Evolutionary conservation across 495 filamentous ascomycete species (phyloP).

Genomic region (Thermothielavioides terrestris): DNA sequence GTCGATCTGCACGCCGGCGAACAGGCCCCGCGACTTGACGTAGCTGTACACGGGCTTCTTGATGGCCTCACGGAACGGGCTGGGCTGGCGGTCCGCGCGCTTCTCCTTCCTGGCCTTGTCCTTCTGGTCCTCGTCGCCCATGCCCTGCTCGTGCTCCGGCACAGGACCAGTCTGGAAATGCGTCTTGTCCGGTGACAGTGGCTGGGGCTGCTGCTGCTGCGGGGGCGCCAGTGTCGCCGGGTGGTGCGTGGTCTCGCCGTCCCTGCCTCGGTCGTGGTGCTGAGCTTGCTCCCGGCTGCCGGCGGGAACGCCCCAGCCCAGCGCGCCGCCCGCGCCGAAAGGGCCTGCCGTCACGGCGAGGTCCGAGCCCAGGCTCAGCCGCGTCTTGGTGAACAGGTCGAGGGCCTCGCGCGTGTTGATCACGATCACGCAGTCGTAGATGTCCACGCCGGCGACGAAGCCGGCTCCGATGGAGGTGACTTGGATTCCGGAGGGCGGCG

Average conservation of each 20-base stretch:
- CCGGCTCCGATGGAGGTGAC: conserved; percentile 68
- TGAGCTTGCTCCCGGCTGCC: conserved; percentile 7
- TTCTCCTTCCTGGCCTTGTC: neutral
- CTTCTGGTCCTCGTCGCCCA: conserved; percentile 4
- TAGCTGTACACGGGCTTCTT: conserved; percentile 65
- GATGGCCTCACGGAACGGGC: conserved; percentile 22
- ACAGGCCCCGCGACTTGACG: conserved; percentile 71
- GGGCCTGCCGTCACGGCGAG: conserved; percentile 67
- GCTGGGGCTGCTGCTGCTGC: neutral
- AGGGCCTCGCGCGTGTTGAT: conserved; percentile 69
- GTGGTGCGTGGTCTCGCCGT: neutral
- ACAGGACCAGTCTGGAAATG: conserved; percentile 10
- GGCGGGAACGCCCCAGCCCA: conserved; percentile 42
- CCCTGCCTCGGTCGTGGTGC: conserved; percentile 1
- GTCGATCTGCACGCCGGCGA: conserved; percentile 68
- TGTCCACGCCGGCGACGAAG: conserved; percentile 71
- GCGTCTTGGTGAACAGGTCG: conserved; percentile 61
- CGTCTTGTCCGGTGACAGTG: conserved; percentile 14
- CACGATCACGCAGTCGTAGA: conserved; percentile 77
- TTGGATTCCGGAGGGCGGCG: conserved; percentile 65
- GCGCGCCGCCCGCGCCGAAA: conserved; percentile 57
- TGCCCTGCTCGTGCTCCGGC: conserved; percentile 3
- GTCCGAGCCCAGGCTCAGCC: conserved; percentile 67
- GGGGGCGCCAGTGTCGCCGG: neutral
- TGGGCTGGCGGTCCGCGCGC: conserved; percentile 16